These are phyloP conservation scores for Petunia hybrid DNA, from an alignment of 305 asterid genomes.

Conservation along the genomic window DNA sequence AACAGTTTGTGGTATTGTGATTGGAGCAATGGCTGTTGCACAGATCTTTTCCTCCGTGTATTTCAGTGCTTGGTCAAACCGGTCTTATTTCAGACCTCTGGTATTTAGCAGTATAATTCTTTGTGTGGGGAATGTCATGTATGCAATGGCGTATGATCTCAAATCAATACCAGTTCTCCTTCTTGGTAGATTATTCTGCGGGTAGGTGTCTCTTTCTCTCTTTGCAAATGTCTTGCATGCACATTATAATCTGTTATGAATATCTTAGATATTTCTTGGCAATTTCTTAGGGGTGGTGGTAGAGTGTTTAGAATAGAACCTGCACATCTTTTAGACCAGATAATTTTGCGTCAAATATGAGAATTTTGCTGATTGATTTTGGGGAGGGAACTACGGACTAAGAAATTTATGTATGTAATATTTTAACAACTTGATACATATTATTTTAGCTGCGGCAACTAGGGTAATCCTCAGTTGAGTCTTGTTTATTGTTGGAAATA, in stretches of 20 bases:
- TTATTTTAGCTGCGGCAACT: conserved; percentile 7
- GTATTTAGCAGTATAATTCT: conserved; percentile 92
- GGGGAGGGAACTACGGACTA: conserved; percentile 10
- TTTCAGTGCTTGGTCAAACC: conserved; percentile 99
- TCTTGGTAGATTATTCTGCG: conserved; percentile 87
- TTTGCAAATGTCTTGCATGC: not conserved
- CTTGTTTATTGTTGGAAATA: conserved; percentile 14
- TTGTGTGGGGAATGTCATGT: conserved; percentile 73
- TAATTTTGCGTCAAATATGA: conserved; percentile 19
- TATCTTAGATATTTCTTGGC: not conserved
- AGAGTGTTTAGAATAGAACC: not conserved
- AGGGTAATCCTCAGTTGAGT: conserved; percentile 12
- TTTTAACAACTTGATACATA: not conserved
- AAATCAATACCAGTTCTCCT: conserved; percentile 77
- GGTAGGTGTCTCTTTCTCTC: conserved; percentile 56
- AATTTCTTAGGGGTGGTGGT: conserved; percentile 8
- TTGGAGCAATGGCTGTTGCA: conserved; percentile 99
- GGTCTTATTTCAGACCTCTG: conserved; percentile 87
- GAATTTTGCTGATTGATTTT: conserved; percentile 13
- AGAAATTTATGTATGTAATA: too few relatives aligned
- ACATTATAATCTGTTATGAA: not conserved
- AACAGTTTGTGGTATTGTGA: conserved; percentile 95
- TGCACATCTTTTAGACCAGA: not conserved
- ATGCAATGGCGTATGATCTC: conserved; percentile 91
- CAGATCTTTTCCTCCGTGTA: conserved; percentile 96